Base-by-base conservation (phyloP, 2,329 filamentous ascomycete genomes). In the Cytospora schulzeri region DNA sequence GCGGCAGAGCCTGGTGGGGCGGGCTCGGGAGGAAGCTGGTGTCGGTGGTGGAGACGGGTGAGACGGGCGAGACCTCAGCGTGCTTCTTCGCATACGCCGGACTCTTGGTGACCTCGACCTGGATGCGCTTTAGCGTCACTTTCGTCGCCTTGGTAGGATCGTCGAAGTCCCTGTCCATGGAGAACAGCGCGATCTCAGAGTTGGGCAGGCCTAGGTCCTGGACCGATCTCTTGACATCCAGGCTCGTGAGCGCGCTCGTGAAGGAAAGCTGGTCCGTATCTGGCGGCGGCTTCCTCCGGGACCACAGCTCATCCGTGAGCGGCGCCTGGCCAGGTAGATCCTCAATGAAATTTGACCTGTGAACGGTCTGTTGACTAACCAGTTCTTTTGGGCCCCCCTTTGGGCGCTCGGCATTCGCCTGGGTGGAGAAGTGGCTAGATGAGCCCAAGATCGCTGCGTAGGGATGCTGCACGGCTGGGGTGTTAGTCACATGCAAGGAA, bases 211-310 rank as follows among this genome's bases (percentile, higher is more conserved):
- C 28, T 45, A 64, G 53, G 22, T 66, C 58, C n/a, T 58, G 63
- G 61, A 62, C 60, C 12, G 51, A 65, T 12, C 53, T 68, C 48
- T 61, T 64, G 28, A 65, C 61, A 11, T 59, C 55, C 15, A 71
- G 29, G 2, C 62, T 70, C n/a, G 69, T 72, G n/a, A 71, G 67
- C 62, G 63, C 60, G 54, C 63, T 66, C 17, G 63, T 67, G 48
- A 69, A 71, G 5, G 71, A 72, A 53, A 64, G 64, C 0, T 68
- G 63, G 35, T 74, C 74, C 17, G 69, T 61, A 52, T 75, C 72
- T 9, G 68, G 66, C 2, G 72, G 67, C 24, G 69, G 58, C 2
- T 69, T 68, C 24, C 68, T 70, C 26, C 71, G 70, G 28, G 54
- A n/a, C 65, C 65, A 66, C 17, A 62, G 31, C 35, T 66, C 65